Base-by-base conservation (phyloP, 129 eudicot species). In the Lactuca saligna region DNA sequence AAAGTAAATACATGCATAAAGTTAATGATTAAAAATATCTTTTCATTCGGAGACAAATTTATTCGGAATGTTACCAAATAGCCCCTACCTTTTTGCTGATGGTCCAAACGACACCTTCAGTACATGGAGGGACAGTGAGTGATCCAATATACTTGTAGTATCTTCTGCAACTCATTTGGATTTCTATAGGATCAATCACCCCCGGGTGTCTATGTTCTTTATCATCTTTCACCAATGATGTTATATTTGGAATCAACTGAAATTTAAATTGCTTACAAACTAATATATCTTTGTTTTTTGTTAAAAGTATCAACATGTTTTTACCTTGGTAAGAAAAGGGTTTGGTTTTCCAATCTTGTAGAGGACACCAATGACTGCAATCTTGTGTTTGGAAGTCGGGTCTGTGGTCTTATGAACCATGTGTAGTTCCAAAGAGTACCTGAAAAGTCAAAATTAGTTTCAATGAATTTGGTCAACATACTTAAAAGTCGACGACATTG, bases 91-190 rank as follows among this genome's bases (percentile, higher is more conserved):
- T 71, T 15, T 68, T 75, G 64, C 75, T 76, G 17, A 79, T 68
- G 70, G 80, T 79, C 87, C 87, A 83, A 83, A 83, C 17, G 49
- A 83, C 87, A 25, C 76, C 77, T 72, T 83, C 82, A 0, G 87
- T 83, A 58, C 87, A 79, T 17, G 87, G 87, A 66, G 87, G 87
- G 49, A 76, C 80, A 3, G 87, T 85, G 37, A 85, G 76, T 15
- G 91, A 85, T 46, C 91, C 91, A 49, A 82, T 82, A 58, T 85
- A 85, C 65, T 56, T 85, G 68, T 85, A 85, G 71, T 79, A 85
- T 15, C 78, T 73, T 65, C 77, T 49, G 13, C 87, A 63, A 8
- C 70, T 59, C 78, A 79, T 63, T 37, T 13, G 54, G 6, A 85
- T 76, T 38, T 82, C 82, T 44, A 42, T 17, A 0, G 91, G 87